Evolutionary conservation across 805 yeast genomes (phyloP).

Genomic region (Pichia rugopelliculosa): DNA sequence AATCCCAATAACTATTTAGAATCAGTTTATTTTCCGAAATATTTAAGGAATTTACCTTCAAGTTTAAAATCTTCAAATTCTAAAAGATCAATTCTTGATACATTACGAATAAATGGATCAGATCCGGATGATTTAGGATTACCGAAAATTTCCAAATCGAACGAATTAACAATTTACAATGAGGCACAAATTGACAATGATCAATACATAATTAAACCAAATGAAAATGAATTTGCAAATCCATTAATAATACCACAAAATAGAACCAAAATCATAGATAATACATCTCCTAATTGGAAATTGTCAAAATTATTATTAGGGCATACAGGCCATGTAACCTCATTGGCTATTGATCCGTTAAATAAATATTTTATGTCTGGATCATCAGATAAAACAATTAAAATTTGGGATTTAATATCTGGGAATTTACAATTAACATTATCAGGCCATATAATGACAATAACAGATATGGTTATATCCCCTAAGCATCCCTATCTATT

Average conservation of each 20-base stretch:
- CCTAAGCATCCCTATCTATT: conserved; percentile 79
- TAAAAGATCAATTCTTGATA: conserved; percentile 16
- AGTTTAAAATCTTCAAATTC: not conserved
- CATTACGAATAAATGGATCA: conserved; percentile 9
- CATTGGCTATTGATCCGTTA: conserved; percentile 76
- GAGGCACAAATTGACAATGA: not conserved
- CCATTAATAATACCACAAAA: conserved; percentile 20
- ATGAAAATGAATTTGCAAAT: conserved; percentile 21
- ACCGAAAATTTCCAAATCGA: conserved; percentile 5
- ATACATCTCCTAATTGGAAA: conserved; percentile 57
- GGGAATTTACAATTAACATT: conserved; percentile 65
- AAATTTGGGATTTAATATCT: conserved; percentile 82
- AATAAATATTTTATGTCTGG: conserved; percentile 93
- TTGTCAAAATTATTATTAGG: conserved; percentile 72
- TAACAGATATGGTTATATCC: conserved; percentile 69
- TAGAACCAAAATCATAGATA: conserved; percentile 15
- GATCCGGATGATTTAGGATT: conserved; percentile 11
- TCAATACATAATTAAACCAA: not conserved
- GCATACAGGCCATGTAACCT: conserved; percentile 88
- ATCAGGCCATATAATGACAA: conserved; percentile 88
- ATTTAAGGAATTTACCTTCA: not conserved
- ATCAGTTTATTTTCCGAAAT: not conserved
- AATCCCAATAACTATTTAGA: not conserved
- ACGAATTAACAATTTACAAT: conserved; percentile 13
- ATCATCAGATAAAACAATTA: conserved; percentile 79